Evolutionary conservation across 371 early-diverging fungal genomes (phyloP).

Genomic region (Apophysomyces ossiformis): DNA sequence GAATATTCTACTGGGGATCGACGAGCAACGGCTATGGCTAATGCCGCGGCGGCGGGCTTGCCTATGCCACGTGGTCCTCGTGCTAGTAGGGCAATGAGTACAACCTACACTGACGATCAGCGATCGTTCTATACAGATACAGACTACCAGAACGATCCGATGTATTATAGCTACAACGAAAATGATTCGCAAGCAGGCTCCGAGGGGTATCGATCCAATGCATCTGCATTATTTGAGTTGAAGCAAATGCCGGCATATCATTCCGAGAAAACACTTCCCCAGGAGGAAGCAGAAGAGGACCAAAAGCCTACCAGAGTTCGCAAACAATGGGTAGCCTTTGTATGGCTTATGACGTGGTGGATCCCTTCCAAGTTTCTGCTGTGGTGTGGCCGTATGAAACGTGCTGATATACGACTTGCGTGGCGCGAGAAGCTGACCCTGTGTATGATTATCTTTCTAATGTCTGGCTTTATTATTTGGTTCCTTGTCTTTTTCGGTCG

Average conservation of each 20-base stretch:
- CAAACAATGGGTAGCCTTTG: slow-evolving; percentile 75
- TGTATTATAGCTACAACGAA: slow-evolving; percentile 19
- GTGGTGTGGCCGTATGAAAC: slow-evolving; percentile 68
- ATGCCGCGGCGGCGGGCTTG: slow-evolving; percentile 23
- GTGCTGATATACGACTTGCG: slow-evolving; percentile 78
- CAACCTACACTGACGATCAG: slow-evolving; percentile 61
- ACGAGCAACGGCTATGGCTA: slow-evolving; percentile 15
- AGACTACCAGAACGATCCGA: slow-evolving; percentile 30
- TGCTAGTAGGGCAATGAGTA: slow-evolving; percentile 5
- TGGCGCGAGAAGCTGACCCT: slow-evolving; percentile 94
- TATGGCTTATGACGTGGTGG: slow-evolving; percentile 86
- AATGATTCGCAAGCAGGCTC: slow-evolving; percentile 35
- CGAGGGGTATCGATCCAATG: slow-evolving; percentile 10
- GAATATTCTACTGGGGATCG: slow-evolving; percentile 15
- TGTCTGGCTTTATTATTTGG: slow-evolving; percentile 76
- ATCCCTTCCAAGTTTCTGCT: slow-evolving; percentile 65
- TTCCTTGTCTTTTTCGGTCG: slow-evolving; percentile 81
- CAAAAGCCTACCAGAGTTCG: slow-evolving; percentile 39
- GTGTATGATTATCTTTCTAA: slow-evolving; percentile 75
- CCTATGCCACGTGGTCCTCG: slow-evolving; percentile 24
- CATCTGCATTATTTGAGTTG: slow-evolving; percentile 18
- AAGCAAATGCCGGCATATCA: slow-evolving; percentile 19
- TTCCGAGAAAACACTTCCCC: slow-evolving; percentile 33
- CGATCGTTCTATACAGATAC: slow-evolving; percentile 68
- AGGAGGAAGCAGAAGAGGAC: slow-evolving; percentile 8